phyloP scores from a whole-genome alignment of 2,329 filamentous ascomycete genomes.

The Colletotrichum echinochloae region DNA sequence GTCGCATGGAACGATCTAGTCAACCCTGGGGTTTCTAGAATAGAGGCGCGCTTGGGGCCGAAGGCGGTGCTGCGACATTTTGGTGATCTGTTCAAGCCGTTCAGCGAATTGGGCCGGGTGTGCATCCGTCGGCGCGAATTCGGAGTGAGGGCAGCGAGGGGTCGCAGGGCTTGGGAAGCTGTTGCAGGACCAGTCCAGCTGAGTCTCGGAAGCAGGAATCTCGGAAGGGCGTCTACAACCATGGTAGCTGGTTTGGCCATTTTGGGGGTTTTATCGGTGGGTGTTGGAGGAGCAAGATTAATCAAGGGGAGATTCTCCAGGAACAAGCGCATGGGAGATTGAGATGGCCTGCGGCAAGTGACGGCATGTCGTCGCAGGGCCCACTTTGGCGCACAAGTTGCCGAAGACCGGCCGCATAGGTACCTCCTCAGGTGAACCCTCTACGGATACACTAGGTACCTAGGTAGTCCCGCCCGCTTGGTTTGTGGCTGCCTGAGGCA shows the following conservation, averaged over 20 bases:
- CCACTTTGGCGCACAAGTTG: conserved; percentile 27
- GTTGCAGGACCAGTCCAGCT: conserved; percentile 61
- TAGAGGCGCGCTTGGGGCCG: conserved; percentile 35
- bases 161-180: conserved; percentile 45
- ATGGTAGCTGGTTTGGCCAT: conserved; percentile 47
- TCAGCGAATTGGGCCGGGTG: conserved; percentile 44
- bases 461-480: conserved; percentile 1
- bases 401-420: conserved; percentile 37
- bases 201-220: conserved; percentile 66
- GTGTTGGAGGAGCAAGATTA: conserved; percentile 3
- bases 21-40: conserved; percentile 48
- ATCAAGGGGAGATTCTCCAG: conserved; percentile 1
- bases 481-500: conserved; percentile 29
- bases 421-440: conserved; percentile 1
- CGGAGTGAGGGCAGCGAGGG: conserved; percentile 45
- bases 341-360: conserved; percentile 21
- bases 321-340: conserved; percentile 21
- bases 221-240: conserved; percentile 59
- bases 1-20: conserved; percentile 76
- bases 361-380: conserved; percentile 38
- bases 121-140: conserved; percentile 40
- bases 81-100: conserved; percentile 42
- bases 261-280: not conserved
- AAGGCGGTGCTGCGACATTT: conserved; percentile 27
- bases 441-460: no score